phyloP scores from a whole-genome alignment of 2,329 filamentous ascomycete genomes.

The Penicillium occitanis region DNA sequence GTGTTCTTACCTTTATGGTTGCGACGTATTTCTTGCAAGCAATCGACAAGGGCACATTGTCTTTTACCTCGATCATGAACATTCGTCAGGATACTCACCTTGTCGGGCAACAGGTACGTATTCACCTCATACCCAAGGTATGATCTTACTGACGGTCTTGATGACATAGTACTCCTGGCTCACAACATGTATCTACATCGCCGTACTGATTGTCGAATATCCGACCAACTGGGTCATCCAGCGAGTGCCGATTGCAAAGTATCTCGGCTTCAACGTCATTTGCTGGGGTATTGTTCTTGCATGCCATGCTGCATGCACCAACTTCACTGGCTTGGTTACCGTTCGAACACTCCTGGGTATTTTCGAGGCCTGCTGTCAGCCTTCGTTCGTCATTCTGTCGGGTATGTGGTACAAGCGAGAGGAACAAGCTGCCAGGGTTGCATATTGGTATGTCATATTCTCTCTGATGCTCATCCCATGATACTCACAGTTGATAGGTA shows the following conservation, averaged over 20 bases:
- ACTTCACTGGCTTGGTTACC: slow-evolving; percentile 59
- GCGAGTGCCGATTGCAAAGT: slow-evolving; percentile 67
- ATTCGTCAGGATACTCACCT: slow-evolving; percentile 51
- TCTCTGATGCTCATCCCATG: background rate
- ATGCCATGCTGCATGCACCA: slow-evolving; percentile 60
- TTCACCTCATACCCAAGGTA: background rate
- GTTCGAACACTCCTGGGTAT: slow-evolving; percentile 68
- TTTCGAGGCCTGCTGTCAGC: slow-evolving; percentile 70
- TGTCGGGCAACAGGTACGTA: slow-evolving; percentile 18
- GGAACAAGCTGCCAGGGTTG: slow-evolving; percentile 66
- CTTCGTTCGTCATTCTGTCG: slow-evolving; percentile 65
- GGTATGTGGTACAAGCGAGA: slow-evolving; percentile 70
- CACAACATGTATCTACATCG: slow-evolving; percentile 72
- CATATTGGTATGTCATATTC: slow-evolving; percentile 59
- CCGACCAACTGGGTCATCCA: slow-evolving; percentile 67
- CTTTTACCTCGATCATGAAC: slow-evolving; percentile 46
- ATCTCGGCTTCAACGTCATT: slow-evolving; percentile 63
- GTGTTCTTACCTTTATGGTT: slow-evolving; percentile 70
- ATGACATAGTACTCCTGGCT: slow-evolving; percentile 64
- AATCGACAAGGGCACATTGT: slow-evolving; percentile 44
- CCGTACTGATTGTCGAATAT: slow-evolving; percentile 69
- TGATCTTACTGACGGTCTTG: background rate
- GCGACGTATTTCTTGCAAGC: slow-evolving; percentile 69
- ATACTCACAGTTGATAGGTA: slow-evolving; percentile 44
- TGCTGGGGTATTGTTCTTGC: slow-evolving; percentile 63